A percentile compares a stretch with the other conserved stretches of the same genome.
These are phyloP conservation scores for Euphorbia pulcherrima DNA, from an alignment of 345 rosid genomes.

Conservation along the genomic window DNA sequence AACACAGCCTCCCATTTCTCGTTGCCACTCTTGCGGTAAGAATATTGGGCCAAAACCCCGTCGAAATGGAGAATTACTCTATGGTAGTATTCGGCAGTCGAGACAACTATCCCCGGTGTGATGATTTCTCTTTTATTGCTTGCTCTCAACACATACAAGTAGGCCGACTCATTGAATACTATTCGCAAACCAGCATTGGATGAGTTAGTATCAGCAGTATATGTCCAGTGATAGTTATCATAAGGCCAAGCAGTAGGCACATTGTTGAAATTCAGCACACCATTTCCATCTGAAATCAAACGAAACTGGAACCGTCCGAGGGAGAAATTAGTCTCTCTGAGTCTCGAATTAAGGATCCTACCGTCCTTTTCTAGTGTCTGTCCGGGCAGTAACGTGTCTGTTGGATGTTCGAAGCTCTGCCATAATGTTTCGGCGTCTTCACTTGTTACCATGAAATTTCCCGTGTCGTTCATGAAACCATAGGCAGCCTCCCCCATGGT, in stretches of 20 bases:
- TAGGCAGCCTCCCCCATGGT: not conserved
- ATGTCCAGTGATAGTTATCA: constrained; percentile 19
- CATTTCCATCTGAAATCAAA: constrained; percentile 1
- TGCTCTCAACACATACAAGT: constrained; percentile 20
- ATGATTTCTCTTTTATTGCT: constrained; percentile 13
- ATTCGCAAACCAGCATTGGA: constrained; percentile 24
- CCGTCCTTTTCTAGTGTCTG: constrained; percentile 21
- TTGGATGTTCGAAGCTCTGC: constrained; percentile 25
- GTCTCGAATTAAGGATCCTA: constrained; percentile 22
- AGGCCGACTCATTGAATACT: constrained; percentile 27
- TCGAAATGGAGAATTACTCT: constrained; percentile 32
- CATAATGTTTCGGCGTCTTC: constrained; percentile 15
- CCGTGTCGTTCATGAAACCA: constrained; percentile 29
- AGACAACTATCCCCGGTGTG: not conserved
- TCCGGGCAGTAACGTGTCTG: constrained; percentile 31
- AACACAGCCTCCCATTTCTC: constrained; percentile 17
- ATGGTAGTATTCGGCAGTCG: constrained; percentile 15
- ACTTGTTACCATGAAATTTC: constrained; percentile 26
- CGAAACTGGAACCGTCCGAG: not conserved
- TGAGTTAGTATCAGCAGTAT: constrained; percentile 2
- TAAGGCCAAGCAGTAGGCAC: constrained; percentile 18
- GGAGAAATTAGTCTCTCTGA: constrained; percentile 4
- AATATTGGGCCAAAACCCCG: constrained; percentile 10
- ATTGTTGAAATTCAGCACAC: constrained; percentile 26
- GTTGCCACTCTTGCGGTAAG: constrained; percentile 19